Conservation (phyloP, 2,329 filamentous ascomycete genomes). For the Phaeosphaeriaceae sp. region DNA sequence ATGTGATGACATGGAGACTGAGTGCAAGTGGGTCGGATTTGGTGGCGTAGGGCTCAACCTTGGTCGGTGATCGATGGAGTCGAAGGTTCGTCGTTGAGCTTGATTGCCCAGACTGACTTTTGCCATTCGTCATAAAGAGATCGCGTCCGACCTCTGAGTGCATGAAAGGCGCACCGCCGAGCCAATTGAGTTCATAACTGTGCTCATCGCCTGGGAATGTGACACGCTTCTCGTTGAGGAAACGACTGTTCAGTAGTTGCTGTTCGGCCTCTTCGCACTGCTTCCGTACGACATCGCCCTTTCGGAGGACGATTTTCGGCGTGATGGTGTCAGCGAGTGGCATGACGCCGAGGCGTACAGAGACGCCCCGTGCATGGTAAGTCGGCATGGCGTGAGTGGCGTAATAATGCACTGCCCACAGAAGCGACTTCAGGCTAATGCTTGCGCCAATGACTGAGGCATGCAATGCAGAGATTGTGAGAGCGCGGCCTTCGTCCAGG, state of each 20-base stretch:
- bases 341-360: conserved; percentile 31
- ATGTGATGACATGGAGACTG: conserved; percentile 40
- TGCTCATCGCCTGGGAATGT: conserved; percentile 33
- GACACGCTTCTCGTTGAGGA: conserved; percentile 35
- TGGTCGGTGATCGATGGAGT: background rate
- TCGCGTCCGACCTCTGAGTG: conserved; percentile 31
- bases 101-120: background rate
- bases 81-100: background rate
- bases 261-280: conserved; percentile 30
- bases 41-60: conserved; percentile 9
- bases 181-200: conserved; percentile 35
- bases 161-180: conserved; percentile 41
- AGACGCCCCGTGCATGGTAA: conserved; percentile 38
- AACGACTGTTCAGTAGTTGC: conserved; percentile 22
- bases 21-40: conserved; percentile 24
- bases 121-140: background rate
- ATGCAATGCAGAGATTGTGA: background rate
- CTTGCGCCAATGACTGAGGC: background rate
- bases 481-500: conserved; percentile 1
- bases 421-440: background rate
- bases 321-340: conserved; percentile 40
- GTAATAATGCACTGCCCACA: background rate
- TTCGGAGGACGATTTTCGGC: conserved; percentile 26
- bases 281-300: conserved; percentile 26
- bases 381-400: conserved; percentile 32